Evolutionary conservation across 805 yeast species (phyloP).

Genomic region (Jamesozyma jinghongensis): DNA sequence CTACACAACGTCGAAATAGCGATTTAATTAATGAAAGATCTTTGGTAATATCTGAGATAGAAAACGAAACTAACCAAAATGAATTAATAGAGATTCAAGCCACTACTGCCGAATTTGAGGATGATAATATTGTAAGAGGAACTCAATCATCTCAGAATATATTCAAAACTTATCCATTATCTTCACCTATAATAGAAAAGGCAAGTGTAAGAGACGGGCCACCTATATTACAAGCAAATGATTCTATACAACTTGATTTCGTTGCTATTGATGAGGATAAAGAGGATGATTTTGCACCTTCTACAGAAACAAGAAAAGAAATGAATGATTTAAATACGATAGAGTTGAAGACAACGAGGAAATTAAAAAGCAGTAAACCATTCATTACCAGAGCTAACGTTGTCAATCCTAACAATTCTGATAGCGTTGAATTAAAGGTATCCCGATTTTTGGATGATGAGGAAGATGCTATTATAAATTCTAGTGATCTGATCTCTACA

Average conservation of each 20-base stretch:
- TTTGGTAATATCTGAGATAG: background rate
- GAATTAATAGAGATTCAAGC: background rate
- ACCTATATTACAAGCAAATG: too few relatives aligned
- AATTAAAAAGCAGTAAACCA: background rate
- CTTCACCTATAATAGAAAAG: conserved; percentile 6
- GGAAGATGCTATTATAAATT: background rate
- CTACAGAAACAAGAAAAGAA: background rate
- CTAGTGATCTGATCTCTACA: background rate
- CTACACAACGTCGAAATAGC: background rate
- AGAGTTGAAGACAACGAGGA: background rate
- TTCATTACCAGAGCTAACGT: background rate
- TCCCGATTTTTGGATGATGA: conserved; percentile 10
- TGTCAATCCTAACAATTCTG: background rate
- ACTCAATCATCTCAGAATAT: conserved; percentile 5
- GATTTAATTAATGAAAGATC: background rate
- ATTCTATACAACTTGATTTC: too few relatives aligned
- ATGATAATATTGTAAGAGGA: too few relatives aligned
- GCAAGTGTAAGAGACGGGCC: too few relatives aligned
- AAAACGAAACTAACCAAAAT: background rate
- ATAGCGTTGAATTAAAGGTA: conserved; percentile 11
- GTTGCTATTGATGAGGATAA: too few relatives aligned
- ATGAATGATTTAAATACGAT: background rate
- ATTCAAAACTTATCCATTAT: conserved; percentile 8
- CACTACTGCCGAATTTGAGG: background rate
- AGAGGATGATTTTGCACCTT: background rate